These are phyloP conservation scores for Solanum aculeatissimum DNA, from an alignment of 305 asterid genomes.

Conservation along the genomic window DNA sequence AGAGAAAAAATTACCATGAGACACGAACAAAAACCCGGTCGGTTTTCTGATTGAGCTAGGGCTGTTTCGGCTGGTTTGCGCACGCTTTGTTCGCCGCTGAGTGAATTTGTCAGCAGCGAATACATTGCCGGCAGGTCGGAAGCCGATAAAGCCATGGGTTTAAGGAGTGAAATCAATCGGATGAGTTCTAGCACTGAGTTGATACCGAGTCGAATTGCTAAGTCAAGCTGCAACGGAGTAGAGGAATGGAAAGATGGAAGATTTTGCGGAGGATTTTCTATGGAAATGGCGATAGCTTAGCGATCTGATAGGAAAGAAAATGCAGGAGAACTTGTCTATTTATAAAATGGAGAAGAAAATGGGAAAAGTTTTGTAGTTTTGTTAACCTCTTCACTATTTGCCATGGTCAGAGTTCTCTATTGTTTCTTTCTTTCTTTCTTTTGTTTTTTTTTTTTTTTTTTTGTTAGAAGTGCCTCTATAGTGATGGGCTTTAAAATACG, in stretches of 20 bases:
- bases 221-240: not conserved
- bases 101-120: conserved; percentile 59
- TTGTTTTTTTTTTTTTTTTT: not conserved
- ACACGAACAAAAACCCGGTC: conserved; percentile 96
- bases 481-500: not conserved
- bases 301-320: conserved; percentile 12
- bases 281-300: conserved; percentile 24
- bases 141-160: conserved; percentile 70
- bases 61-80: conserved; percentile 88
- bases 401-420: not conserved
- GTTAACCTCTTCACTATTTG: not conserved
- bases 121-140: conserved; percentile 86
- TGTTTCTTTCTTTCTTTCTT: not conserved
- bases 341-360: not conserved
- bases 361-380: not conserved
- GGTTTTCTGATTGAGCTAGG: conserved; percentile 64
- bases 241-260: not conserved
- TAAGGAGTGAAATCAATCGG: conserved; percentile 7
- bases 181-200: conserved; percentile 3
- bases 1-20: conserved; percentile 48
- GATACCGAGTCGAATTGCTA: conserved; percentile 5
- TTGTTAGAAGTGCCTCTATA: not conserved
- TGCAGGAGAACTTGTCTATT: not conserved
- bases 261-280: conserved; percentile 12
- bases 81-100: conserved; percentile 56